Percentiles rank a stretch among this genome's conserved stretches.
Evolutionary conservation across 768 basidiomycete genomes (phyloP).

Genomic region (Boletus coccyginus): DNA sequence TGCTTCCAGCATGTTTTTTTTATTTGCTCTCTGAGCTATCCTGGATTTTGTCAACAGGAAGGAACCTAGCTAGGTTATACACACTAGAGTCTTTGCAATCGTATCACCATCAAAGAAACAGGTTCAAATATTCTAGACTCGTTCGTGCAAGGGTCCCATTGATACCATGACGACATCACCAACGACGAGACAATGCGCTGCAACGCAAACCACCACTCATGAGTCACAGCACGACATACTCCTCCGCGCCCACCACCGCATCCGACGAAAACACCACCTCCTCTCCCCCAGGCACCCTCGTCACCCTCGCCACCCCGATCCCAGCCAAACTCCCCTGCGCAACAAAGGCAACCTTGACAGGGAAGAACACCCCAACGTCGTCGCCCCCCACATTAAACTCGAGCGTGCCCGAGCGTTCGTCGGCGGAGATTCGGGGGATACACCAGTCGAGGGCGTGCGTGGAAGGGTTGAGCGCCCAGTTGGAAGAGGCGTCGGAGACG

Average conservation of each 20-base stretch:
- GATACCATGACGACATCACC: background rate
- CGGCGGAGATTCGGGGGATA: slow-evolving; percentile 61
- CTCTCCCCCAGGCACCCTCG: slow-evolving; percentile 47
- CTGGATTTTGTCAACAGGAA: background rate
- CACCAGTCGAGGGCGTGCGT: slow-evolving; percentile 86
- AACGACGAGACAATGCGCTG: background rate
- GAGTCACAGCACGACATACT: slow-evolving; percentile 52
- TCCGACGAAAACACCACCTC: slow-evolving; percentile 58
- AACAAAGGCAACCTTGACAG: slow-evolving; percentile 80
- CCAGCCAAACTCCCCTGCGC: slow-evolving; percentile 81
- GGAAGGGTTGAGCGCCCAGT: slow-evolving; percentile 80
- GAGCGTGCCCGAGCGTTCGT: slow-evolving; percentile 76
- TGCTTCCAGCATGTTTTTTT: background rate
- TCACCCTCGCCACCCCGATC: slow-evolving; percentile 59
- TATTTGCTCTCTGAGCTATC: background rate
- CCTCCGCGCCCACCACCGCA: slow-evolving; percentile 49
- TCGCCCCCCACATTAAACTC: slow-evolving; percentile 89
- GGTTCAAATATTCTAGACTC: background rate
- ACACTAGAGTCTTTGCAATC: background rate
- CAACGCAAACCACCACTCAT: too few relatives aligned
- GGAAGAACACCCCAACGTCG: slow-evolving; percentile 86
- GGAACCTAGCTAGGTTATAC: background rate
- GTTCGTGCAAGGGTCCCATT: background rate
- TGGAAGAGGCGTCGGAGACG: slow-evolving; percentile 61
- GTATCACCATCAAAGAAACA: background rate